Conservation (phyloP, 2,329 filamentous ascomycete genomes). For the Monosporascus sp. region DNA sequence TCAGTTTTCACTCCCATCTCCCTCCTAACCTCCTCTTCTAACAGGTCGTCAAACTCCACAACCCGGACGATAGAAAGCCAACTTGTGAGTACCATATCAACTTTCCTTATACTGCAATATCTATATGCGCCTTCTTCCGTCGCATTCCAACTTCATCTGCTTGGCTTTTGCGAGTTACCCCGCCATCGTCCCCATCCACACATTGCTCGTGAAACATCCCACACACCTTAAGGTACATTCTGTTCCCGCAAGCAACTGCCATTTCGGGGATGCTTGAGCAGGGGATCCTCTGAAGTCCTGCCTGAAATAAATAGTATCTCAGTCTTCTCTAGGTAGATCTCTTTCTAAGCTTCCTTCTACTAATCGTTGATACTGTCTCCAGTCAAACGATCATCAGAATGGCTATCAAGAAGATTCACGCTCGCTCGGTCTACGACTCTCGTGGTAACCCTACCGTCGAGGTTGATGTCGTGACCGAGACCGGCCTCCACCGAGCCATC, state of each 20-base stretch:
- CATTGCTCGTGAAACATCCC: background rate
- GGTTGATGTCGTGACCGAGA: conserved; percentile 95
- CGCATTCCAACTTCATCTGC: background rate
- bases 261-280: conserved; percentile 3
- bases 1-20: conserved; percentile 7
- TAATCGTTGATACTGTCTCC: background rate
- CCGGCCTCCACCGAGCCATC: conserved; percentile 93
- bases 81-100: background rate
- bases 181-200: background rate
- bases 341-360: conserved; percentile 1
- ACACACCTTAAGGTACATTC: conserved; percentile 14
- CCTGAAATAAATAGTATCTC: background rate
- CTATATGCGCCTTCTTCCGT: background rate
- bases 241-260: conserved; percentile 1
- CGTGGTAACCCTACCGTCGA: conserved; percentile 97
- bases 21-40: background rate
- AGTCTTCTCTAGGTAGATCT: conserved; percentile 1
- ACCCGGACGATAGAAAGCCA: background rate
- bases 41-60: background rate
- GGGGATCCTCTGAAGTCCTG: background rate
- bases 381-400: conserved; percentile 50
- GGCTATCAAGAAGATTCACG: conserved; percentile 86
- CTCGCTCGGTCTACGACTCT: conserved; percentile 96
- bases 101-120: background rate
- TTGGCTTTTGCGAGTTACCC: background rate